Evolutionary conservation across 768 basidiomycete species (phyloP), one percentile per base, ranked within the genome.

Genomic region (Agaricus blazei): DNA sequence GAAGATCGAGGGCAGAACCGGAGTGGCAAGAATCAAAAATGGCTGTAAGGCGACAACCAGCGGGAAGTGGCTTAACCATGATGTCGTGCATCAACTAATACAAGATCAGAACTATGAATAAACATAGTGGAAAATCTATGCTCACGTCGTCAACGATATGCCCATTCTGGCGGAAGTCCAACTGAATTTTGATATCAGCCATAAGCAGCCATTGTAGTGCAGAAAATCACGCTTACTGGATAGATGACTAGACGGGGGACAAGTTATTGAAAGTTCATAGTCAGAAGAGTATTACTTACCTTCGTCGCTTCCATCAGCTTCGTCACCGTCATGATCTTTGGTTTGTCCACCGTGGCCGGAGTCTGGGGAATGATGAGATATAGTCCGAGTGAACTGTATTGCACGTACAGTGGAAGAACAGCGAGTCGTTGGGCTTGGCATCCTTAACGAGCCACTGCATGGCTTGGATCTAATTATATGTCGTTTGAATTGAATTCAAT

Each of bases 321-420:
- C 91, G 62, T 94, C 90, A 1, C 90, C 91, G 60, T 92, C 84
- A 2, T 71, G 34, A 68, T 97, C 96, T 58, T 88, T 78, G 0
- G 88, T 87, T 70, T 94, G 94, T 12, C 93, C 94, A 37, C 96
- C 96, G 60, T 98, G 96, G 12, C 95, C 95, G 4, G 93, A 96
- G 68, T 92, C 90, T 90, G 42, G 0, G 19, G 51, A 36, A 48
- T 37, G 9, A 12, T 47, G 24, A 52, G 48, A 51, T 38, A 34
- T 7, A 23, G 27, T 9, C 12, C 1, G n/a, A 24, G 26, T 42
- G 3, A 27, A 31, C 3, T 46, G 43, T 26, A 4, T 14, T 23
- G 28, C 1, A 68, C 81, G 54, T 56, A 88, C 90, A 95, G 60
- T 94, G 93, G 78, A 95, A 90, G 75, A 94, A 93, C 31, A 95